phyloP scores from a whole-genome alignment of 257 asterid species.

The Jacaranda copaia region DNA sequence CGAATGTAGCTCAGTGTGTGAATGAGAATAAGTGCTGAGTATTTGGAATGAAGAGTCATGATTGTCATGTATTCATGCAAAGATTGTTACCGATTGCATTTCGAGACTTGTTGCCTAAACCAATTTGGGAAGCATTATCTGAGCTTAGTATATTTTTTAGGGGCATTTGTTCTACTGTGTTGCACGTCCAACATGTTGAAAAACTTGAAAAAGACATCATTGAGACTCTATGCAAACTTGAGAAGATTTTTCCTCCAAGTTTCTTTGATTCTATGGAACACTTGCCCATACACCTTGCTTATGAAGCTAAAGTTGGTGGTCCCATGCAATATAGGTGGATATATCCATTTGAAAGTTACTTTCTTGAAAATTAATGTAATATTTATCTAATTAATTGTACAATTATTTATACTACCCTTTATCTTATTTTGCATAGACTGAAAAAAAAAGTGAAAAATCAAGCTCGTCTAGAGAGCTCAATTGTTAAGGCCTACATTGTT shows the following conservation, averaged over 20 bases:
- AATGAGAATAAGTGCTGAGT: not conserved
- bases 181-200: not conserved
- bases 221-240: not conserved
- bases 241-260: not conserved
- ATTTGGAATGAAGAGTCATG: conserved; percentile 12
- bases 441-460: not conserved
- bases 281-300: not conserved
- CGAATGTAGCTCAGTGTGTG: conserved; percentile 13
- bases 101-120: not conserved
- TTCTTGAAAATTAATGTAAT: too few relatives aligned
- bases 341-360: not conserved
- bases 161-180: not conserved
- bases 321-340: not conserved
- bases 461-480: not conserved
- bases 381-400: not conserved
- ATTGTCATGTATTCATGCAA: conserved; percentile 1
- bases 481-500: not conserved
- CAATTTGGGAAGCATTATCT: conserved; percentile 1
- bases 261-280: not conserved
- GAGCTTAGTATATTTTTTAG: conserved; percentile 2
- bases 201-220: conserved; percentile 5
- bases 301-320: not conserved
- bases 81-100: conserved; percentile 10
- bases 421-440: not conserved
- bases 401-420: not conserved